Evolutionary conservation across 305 asterid species (phyloP), one percentile per base, ranked within the genome.

Genomic region (Lippia alba): DNA sequence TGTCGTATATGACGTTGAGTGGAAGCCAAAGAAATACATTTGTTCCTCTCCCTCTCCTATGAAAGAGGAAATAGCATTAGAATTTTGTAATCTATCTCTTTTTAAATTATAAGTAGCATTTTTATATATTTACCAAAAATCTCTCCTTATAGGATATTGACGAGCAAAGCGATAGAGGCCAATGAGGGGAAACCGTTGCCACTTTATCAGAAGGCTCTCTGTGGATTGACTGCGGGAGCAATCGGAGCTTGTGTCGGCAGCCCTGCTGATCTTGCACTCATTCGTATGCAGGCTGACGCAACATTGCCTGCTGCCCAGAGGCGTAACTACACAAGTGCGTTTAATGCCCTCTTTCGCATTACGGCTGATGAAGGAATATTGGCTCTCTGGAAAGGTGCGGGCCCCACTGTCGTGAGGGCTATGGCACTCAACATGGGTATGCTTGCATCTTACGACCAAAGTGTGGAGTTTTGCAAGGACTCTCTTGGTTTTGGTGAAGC

Each of bases 251-350:
- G 69, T 53, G 83, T 94, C 12, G 99, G 99, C 45, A 94, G 96
- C 76, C 99, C 99, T 36, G 96, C 97, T 55, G 99, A 94, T 73
- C 75, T 94, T 79, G 97, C 99, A 2, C 99, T 94, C 80, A 86
- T 94, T 51, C 93, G 97, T 50, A 94, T 94, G 99, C 99, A 94
- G 81, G 99, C 99, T n/a, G 99, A 94, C 77, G 96, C 99, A 8
- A 94, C 99, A 56, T 76, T 91, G 51, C 97, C 99, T 10, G 62
- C 45, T 67, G 91, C 96, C 59, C 95, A 94, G 73, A 75, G 99
- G 15, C 87, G 99, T 9, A 75, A 94, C 64, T 94, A 94, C 86
- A 79, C 87, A 0, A 94, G 91, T 49, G 99, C 99, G 36, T 81
- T 94, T 58, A 87, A 94, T 32, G 99, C 99, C 14, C 99, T 94